Evolutionary conservation across 306 rosid genomes (phyloP), one percentile per base, ranked within the genome.

Genomic region (Trichosanthes cucumerina): DNA sequence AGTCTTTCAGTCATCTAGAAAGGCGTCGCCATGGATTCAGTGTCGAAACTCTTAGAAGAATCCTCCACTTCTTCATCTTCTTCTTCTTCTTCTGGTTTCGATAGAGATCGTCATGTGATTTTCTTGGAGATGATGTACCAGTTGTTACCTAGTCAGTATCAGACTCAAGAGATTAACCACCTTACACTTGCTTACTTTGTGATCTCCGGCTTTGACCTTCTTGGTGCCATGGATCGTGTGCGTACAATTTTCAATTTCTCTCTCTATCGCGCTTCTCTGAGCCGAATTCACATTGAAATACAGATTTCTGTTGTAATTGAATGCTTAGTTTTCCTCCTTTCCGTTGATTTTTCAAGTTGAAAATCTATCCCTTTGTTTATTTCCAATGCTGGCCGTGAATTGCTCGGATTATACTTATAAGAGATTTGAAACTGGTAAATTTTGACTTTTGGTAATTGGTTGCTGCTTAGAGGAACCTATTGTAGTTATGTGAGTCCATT

Each of bases 131-230:
- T 91, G 96, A 90, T 90, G 99, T 87, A 88, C 57, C 82, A 90
- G 79, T 44, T 90, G 23, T 83, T 96, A 64, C 99, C 97, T 4
- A 52, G 82, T 13, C 85, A 85, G 5, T 92, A 91, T 46, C 93
- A 91, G 76, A 41, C 78, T 15, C 97, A 92, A 72, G 99, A 96
- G 86, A 84, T 90, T 85, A 96, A 91, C 78, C 96, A 89, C 75
- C 93, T 92, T 85, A 96, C 99, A 59, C 93, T 92, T 72, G 98
- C 99, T 73, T 90, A 88, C 93, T 96, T 96, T 15, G 87, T 91
- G 66, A 82, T 96, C 88, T 88, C 97, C 65, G 89, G 93, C 73
- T 90, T 96, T 36, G 90, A 92, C 80, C 87, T 96, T 75, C 93
- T 91, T 80, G 82, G 77, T 52, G 52, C 91, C 53, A 87, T 90